Evolutionary conservation across 1,284 basidiomycete species (phyloP), one percentile per base, ranked within the genome.

Genomic region (Ganoderma boninense): DNA sequence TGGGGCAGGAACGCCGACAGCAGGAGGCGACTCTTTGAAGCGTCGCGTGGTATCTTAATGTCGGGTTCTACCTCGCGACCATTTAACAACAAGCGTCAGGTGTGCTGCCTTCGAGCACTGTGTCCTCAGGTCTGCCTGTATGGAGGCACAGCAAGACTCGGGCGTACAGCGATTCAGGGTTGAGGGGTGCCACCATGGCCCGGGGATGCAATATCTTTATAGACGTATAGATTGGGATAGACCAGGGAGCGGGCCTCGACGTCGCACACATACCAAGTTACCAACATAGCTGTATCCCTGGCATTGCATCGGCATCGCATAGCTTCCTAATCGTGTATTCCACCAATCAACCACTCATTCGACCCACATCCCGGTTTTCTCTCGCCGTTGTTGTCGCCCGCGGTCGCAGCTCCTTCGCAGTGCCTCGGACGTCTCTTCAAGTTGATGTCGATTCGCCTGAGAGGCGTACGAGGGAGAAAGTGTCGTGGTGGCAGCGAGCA

Each of bases 261-360:
- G 32, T 4, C 32, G 32, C 20, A 43, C 60, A 14, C 42, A 62
- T 43, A 60, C 56, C 32, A 61, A 61, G 26, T 29, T 29, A 29
- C 26, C n/a, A n/a, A 42, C 60, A 59, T 49, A 43, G 35, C 44
- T 66, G 59, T 66, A 62, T 61, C 44, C 65, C 62, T 61, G 59
- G 65, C 65, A 66, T 62, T 61, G 65, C 65, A 49, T 13, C 18
- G 57, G 65, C 46, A 49, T 49, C 46, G 57, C 57, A 66, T 49
- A 57, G 65, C 65, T 60, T 42, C 65, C 3, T 66, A 60, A 66
- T 66, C 29, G 29, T 42, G 43, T 14, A 29, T 4, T 40, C 5
- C 26, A 60, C 42, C 14, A 52, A 54, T 54, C 23, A 14, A 54
- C 46, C 44, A 49, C 63, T 52, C 35, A 20, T 43, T 62, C 11